Evolutionary conservation across 345 rosid species (phyloP), one percentile per base, ranked within the genome.

Genomic region (Viola odorata): DNA sequence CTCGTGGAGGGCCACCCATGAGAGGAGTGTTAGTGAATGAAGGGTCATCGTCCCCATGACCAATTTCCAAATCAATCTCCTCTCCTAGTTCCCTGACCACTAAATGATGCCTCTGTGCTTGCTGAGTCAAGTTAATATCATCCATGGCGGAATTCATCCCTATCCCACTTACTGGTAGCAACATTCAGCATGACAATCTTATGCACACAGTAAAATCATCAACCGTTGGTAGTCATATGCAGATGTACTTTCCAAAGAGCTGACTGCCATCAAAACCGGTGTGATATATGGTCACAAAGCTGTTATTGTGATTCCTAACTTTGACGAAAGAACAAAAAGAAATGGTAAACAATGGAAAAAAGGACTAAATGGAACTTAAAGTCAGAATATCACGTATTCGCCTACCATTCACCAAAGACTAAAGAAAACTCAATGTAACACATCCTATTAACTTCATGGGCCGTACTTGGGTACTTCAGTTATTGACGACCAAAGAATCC

Each of bases 61-160:
- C 95, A 77, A 90, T 91, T 73, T 94, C 99, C 71, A 91, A 77
- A 85, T 94, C 99, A 68, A 94, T 94, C 77, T 90, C 99, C 77
- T 91, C 99, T 41, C 97, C 97, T 23, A 94, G 78, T 69, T 94
- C 91, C 69, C 89, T 81, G 51, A 88, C 99, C 50, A 94, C 91
- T 61, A 90, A 78, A 66, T 83, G 95, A 81, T 94, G 99, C 80
- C 97, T 85, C 69, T 85, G 97, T 15, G 96, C 96, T 55, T 91
- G 97, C 71, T 90, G 99, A 68, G 90, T 85, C 84, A 94, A 79
- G 81, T 85, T 94, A 77, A 94, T 90, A 73, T 88, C 97, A 86
- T 91, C 95, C 89, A 94, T 91, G 3, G 92, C 48, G 68, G 96
- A 81, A 81, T 94, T 85, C 95, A 94, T 91, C 80, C 84, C 87